Conservation (phyloP, 2,329 filamentous ascomycete species). For the Sclerotinia subarctica region DNA sequence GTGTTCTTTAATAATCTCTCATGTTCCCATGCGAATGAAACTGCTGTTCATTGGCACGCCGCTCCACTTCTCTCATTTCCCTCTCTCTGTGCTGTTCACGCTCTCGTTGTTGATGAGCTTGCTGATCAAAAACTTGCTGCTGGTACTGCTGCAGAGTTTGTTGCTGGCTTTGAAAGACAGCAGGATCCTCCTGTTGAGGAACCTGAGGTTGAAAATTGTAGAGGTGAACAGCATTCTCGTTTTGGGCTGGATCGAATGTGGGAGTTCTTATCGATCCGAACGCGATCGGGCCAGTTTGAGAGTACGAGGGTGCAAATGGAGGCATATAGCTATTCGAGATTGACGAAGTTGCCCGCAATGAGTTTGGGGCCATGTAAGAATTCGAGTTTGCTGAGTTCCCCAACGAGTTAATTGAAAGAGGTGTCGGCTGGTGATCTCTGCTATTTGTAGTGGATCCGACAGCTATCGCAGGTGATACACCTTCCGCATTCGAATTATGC, state of each 20-base stretch:
- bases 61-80: neutral
- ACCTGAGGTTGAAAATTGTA: neutral
- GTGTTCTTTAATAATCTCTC: neutral
- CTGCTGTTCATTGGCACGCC: neutral
- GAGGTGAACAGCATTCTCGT: neutral
- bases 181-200: neutral
- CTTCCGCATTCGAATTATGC: conserved; percentile 9
- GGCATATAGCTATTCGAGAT: neutral
- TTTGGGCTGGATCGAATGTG: neutral
- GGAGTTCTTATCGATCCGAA: neutral
- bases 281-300: neutral
- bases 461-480: conserved; percentile 11
- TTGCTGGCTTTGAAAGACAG: neutral
- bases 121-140: neutral
- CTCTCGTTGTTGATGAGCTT: neutral
- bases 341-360: neutral
- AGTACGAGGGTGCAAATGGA: neutral
- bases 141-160: neutral
- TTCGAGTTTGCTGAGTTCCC: neutral
- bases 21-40: neutral
- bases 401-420: neutral
- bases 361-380: neutral
- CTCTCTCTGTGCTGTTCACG: neutral
- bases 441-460: conserved; percentile 3
- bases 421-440: neutral